Base-by-base conservation (phyloP, 345 rosid genomes). In the Combretum micranthum region DNA sequence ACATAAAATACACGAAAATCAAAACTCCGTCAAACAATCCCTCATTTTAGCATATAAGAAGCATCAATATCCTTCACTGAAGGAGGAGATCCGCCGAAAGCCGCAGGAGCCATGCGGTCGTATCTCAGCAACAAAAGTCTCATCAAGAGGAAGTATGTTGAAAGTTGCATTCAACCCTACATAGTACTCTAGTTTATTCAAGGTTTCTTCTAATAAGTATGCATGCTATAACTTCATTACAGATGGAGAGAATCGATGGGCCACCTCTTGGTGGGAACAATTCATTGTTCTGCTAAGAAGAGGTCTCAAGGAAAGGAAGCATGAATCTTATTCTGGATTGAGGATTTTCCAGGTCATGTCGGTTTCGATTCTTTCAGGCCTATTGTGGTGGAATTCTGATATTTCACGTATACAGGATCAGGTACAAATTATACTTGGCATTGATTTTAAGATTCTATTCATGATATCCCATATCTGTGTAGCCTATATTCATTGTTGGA, bases 301-400 rank as follows among this genome's bases (percentile, higher is more conserved):
- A 67, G 92, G 98, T 16, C 72, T 91, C 55, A 77, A 61, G 52
- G 94, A 91, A 62, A 80, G 98, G 72, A 83, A 78, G 56, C 96
- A 91, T 10, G 98, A 88, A 71, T 88, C 96, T 0, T 91, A 73
- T 66, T 88, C 96, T 14, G 80, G 84, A n/a, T 75, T 91, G 17
- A 75, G 80, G 80, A 80, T 85, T 65, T 87, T 85, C 57, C 92
- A 86, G 67, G 95, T 88, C 63, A 63, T 86, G 79, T 88, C 96
- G 1, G 98, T 88, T 66, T 72, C 98, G 9, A 53, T 88, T 46
- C 81, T 91, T 50, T 82, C 95, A 20, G 98, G 98, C 21, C 86
- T 86, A 26, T 64, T 91, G 53, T 91, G 98, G 98, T 91, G 92
- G 98, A 81, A 81, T 51, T 80, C 95, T 23, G 72, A 83, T 52